Conservation (phyloP, 176 grass and related monocot genomes). For the Phragmites australis region DNA sequence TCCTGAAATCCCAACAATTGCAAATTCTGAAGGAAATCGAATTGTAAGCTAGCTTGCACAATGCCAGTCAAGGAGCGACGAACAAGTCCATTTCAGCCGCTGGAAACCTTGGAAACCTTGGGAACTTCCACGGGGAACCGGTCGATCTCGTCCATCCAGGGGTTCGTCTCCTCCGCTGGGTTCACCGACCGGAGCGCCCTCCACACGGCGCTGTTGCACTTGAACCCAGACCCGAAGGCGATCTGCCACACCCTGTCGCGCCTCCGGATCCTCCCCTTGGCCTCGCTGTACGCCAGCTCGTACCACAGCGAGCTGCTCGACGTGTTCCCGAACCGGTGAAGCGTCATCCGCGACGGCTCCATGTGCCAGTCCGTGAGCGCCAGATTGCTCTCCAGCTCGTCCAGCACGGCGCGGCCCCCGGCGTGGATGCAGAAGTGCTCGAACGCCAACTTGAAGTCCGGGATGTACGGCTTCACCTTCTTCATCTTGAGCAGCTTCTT, state of each 20-base stretch:
- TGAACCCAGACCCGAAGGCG: constrained; percentile 87
- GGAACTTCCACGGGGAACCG: constrained; percentile 67
- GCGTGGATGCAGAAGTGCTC: constrained; percentile 95
- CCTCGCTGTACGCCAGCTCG: constrained; percentile 85
- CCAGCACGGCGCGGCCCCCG: constrained; percentile 71
- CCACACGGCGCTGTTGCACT: constrained; percentile 93
- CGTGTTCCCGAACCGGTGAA: constrained; percentile 88
- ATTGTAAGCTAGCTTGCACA: not conserved
- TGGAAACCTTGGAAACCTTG: constrained; percentile 45
- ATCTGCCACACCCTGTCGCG: constrained; percentile 79
- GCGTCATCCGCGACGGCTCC: constrained; percentile 88
- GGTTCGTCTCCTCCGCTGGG: constrained; percentile 68
- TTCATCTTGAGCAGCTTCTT: constrained; percentile 76
- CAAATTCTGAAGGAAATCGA: not conserved
- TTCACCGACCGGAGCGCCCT: constrained; percentile 63
- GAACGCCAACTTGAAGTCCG: constrained; percentile 85
- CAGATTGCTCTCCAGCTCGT: constrained; percentile 84
- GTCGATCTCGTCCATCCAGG: constrained; percentile 89
- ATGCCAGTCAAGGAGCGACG: no score
- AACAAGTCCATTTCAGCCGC: not conserved
- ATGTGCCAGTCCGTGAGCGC: constrained; percentile 79
- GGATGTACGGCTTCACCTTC: constrained; percentile 87
- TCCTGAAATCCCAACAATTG: constrained; percentile 29
- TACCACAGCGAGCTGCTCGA: constrained; percentile 93
- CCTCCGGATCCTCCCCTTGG: constrained; percentile 71